Evolutionary conservation across 2,329 filamentous ascomycete genomes (phyloP).

Genomic region (Verticillium nonalfalfae): DNA sequence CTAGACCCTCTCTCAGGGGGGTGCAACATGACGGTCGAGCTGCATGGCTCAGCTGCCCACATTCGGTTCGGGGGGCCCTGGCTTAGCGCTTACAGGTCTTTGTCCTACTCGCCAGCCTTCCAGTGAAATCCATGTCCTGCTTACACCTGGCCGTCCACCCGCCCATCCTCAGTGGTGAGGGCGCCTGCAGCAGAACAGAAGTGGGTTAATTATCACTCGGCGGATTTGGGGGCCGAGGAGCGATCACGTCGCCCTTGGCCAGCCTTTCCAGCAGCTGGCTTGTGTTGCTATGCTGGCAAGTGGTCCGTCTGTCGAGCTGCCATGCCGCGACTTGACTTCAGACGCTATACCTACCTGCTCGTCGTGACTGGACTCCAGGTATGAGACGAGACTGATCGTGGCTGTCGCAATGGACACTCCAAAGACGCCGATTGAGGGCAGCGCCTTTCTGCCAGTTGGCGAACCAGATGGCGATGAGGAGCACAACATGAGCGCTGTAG

Average conservation of each 20-base stretch:
- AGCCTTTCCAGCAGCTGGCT: not conserved
- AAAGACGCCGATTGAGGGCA: not conserved
- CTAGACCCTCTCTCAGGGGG: not conserved
- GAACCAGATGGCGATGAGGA: not conserved
- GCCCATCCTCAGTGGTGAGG: not conserved
- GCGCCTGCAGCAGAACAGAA: not conserved
- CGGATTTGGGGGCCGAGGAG: not conserved
- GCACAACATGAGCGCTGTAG: not conserved
- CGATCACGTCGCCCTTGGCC: not conserved
- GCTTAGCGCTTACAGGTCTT: not conserved
- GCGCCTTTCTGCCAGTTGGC: not conserved
- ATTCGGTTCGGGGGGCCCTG: not conserved
- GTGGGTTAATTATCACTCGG: not conserved
- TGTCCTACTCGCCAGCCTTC: not conserved
- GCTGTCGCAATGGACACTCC: not conserved
- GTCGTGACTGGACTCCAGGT: not conserved
- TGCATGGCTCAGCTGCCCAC: not conserved
- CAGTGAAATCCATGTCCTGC: not conserved
- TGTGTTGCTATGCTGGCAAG: not conserved
- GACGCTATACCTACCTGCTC: not conserved
- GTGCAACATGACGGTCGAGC: not conserved
- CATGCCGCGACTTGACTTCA: not conserved
- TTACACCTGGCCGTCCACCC: not conserved
- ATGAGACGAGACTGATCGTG: not conserved
- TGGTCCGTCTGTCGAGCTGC: not conserved